A percentile compares a stretch with the other conserved stretches of the same genome.
Evolutionary conservation across 257 asterid species (phyloP).

Genomic region (Solanum stenotomum): DNA sequence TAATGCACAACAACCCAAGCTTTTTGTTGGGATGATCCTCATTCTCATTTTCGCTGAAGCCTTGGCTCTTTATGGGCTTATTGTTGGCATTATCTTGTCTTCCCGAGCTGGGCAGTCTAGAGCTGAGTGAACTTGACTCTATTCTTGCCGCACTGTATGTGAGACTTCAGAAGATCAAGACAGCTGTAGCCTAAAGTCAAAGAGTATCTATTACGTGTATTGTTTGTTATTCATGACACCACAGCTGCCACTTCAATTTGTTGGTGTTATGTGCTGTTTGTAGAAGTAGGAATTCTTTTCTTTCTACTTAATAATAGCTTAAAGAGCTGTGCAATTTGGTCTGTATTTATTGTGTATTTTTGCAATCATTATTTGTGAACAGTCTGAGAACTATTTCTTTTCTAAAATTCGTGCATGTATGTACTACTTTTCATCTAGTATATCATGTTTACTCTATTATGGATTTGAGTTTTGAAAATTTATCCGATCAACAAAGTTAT

Average conservation of each 20-base stretch:
- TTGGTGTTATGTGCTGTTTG: neutral
- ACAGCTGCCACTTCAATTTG: neutral
- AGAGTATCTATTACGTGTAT: neutral
- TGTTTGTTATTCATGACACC: neutral
- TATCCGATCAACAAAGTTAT: neutral
- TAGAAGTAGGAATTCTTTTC: neutral
- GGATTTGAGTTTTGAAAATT: neutral
- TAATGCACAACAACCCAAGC: slow-evolving; percentile 66
- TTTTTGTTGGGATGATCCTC: slow-evolving; percentile 69
- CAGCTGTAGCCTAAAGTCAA: neutral
- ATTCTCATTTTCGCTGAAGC: slow-evolving; percentile 76
- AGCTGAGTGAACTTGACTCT: slow-evolving; percentile 30
- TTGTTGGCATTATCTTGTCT: slow-evolving; percentile 65
- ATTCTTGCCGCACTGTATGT: neutral
- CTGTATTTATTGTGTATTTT: neutral
- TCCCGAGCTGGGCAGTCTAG: slow-evolving; percentile 74
- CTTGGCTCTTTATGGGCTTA: slow-evolving; percentile 63
- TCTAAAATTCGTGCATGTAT: neutral
- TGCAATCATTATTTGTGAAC: neutral
- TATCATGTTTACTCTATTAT: neutral
- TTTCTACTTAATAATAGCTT: neutral
- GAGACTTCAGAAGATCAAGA: neutral
- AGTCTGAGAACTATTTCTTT: neutral
- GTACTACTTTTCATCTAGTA: neutral
- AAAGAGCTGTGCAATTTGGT: neutral